phyloP scores from a whole-genome alignment of 371 early-diverging fungal genomes.

The Caulochytrium protostelioides region DNA sequence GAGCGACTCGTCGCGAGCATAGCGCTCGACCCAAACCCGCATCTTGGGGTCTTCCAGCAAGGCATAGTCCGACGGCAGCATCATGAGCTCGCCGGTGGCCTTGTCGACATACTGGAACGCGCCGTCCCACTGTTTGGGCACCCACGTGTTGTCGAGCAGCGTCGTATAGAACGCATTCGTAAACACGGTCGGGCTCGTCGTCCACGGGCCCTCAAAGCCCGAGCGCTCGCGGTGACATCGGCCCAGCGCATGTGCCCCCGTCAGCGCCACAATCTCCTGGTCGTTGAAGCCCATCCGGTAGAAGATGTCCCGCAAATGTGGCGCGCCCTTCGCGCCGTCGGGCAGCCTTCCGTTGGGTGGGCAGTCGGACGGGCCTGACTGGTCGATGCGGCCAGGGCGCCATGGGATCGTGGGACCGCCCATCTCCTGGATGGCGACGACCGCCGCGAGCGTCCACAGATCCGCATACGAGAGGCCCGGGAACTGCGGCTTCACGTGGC shows the following conservation, averaged over 20 bases:
- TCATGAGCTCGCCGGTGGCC: constrained; percentile 47
- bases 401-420: not conserved
- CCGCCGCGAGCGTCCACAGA: too few species aligned
- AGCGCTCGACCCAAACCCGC: too few species aligned
- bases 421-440: not conserved
- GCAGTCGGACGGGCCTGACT: not conserved
- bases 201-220: constrained; percentile 82
- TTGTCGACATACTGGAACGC: constrained; percentile 68
- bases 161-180: constrained; percentile 74
- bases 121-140: constrained; percentile 54
- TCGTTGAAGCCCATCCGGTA: not conserved
- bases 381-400: not conserved
- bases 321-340: not conserved
- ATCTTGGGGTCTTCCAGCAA: constrained; percentile 22
- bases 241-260: constrained; percentile 57
- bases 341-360: not conserved
- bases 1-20: too few species aligned
- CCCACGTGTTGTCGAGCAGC: constrained; percentile 57
- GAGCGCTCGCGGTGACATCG: constrained; percentile 74
- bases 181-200: constrained; percentile 62
- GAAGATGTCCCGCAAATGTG: not conserved
- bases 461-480: constrained; percentile 63
- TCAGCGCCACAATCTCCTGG: not conserved
- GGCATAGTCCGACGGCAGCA: constrained; percentile 72
- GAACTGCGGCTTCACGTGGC: constrained; percentile 59